A percentile compares a stretch with the other conserved stretches of the same genome.
phyloP scores from a whole-genome alignment of 1,284 basidiomycete species.

The Pyrrhoderma lamaoense region DNA sequence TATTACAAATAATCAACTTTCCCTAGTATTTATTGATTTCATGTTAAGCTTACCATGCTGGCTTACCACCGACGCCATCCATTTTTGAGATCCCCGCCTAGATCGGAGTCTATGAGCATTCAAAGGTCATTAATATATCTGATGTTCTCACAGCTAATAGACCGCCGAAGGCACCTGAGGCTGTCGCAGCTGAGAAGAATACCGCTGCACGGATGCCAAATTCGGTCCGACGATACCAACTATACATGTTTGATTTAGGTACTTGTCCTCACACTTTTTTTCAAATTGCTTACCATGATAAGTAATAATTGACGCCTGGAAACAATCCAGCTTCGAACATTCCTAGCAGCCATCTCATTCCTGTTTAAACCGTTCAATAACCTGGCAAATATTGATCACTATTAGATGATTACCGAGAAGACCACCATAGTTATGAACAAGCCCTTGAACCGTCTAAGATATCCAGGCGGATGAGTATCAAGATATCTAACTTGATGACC shows the following conservation, averaged over 20 bases:
- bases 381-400: background rate
- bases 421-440: constrained; percentile 56
- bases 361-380: constrained; percentile 27
- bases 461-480: background rate
- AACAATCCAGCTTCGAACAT: constrained; percentile 69
- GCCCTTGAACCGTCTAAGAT: constrained; percentile 55
- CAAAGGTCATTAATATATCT: background rate
- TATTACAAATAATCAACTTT: constrained; percentile 23
- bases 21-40: background rate
- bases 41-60: constrained; percentile 29
- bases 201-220: constrained; percentile 59
- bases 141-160: constrained; percentile 48
- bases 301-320: constrained; percentile 59
- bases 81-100: constrained; percentile 63
- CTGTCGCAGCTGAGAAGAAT: constrained; percentile 69
- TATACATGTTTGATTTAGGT: constrained; percentile 5
- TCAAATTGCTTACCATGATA: constrained; percentile 47
- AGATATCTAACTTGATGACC: background rate
- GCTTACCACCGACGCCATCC: constrained; percentile 59
- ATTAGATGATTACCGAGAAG: constrained; percentile 43
- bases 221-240: constrained; percentile 64
- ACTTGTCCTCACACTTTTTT: background rate
- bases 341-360: constrained; percentile 59
- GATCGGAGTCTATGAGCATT: background rate
- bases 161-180: constrained; percentile 66